Evolutionary conservation across 208 protist genomes (phyloP).

Genomic region (Leishmania arabica): DNA sequence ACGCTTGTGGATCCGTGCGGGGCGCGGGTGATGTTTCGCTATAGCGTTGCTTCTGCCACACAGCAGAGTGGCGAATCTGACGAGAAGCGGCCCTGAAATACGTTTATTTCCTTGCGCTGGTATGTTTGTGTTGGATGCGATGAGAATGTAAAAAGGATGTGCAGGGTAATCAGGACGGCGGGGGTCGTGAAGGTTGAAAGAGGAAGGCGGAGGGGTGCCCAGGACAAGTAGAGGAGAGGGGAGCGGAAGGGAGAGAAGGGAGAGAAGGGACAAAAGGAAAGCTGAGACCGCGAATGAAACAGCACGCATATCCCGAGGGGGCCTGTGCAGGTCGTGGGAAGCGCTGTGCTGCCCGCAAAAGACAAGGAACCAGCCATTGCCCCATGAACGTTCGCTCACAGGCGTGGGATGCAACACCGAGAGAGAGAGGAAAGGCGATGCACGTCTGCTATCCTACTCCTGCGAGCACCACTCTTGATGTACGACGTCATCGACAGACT

Average conservation of each 20-base stretch:
- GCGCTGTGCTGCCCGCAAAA: neutral
- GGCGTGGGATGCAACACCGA: neutral
- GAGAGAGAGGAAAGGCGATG: no score
- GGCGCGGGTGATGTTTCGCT: neutral
- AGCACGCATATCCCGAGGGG: neutral
- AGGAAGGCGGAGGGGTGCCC: neutral
- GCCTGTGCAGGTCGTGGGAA: neutral
- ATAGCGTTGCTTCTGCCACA: neutral
- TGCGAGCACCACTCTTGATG: neutral
- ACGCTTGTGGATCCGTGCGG: no score
- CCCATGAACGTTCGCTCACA: neutral
- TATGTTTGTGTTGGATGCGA: neutral
- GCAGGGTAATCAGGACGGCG: neutral
- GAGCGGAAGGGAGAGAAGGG: neutral
- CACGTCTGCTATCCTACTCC: neutral
- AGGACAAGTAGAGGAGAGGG: neutral
- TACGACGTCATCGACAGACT: neutral
- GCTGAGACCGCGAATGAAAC: neutral
- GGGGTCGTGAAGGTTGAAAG: neutral
- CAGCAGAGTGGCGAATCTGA: neutral
- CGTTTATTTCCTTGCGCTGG: neutral
- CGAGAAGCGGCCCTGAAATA: neutral
- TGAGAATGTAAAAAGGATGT: neutral
- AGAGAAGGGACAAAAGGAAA: neutral
- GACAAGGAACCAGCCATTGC: neutral